Evolutionary conservation across 1,284 basidiomycete species (phyloP).

Genomic region (Trichosporon ovoides): DNA sequence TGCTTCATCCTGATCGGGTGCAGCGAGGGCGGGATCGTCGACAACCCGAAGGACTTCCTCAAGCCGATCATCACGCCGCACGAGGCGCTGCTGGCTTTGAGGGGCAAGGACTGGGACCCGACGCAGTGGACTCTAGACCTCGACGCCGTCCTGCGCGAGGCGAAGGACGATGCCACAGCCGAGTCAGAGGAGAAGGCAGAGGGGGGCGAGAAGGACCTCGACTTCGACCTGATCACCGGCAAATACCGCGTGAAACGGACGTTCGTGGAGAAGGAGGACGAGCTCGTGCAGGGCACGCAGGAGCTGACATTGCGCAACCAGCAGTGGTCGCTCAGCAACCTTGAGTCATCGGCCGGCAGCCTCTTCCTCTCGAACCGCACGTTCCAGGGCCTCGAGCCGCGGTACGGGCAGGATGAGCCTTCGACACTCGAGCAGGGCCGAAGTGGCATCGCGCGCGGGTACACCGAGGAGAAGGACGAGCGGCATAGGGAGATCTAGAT

Average conservation of each 20-base stretch:
- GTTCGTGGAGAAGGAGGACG: constrained; percentile 15
- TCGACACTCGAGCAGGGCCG: constrained; percentile 79
- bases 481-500: not conserved
- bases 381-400: constrained; percentile 77
- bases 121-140: constrained; percentile 58
- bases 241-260: constrained; percentile 63
- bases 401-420: constrained; percentile 73
- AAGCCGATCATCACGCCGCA: constrained; percentile 91
- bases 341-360: constrained; percentile 66
- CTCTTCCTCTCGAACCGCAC: constrained; percentile 52
- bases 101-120: constrained; percentile 59
- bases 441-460: constrained; percentile 82
- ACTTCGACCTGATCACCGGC: constrained; percentile 82
- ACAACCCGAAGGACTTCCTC: constrained; percentile 71
- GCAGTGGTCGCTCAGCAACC: constrained; percentile 53
- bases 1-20: constrained; percentile 94
- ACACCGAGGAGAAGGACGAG: constrained; percentile 52
- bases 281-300: constrained; percentile 8
- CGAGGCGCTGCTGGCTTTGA: constrained; percentile 78
- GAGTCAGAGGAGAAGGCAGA: constrained; percentile 15
- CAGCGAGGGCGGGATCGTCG: constrained; percentile 84
- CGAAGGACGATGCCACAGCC: constrained; percentile 15
- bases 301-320: constrained; percentile 60
- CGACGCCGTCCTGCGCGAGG: constrained; percentile 28
- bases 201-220: constrained; percentile 57